A percentile compares a stretch with the other conserved stretches of the same genome.
phyloP scores from a whole-genome alignment of 495 filamentous ascomycete genomes.

The Evansstolkia leycettana region DNA sequence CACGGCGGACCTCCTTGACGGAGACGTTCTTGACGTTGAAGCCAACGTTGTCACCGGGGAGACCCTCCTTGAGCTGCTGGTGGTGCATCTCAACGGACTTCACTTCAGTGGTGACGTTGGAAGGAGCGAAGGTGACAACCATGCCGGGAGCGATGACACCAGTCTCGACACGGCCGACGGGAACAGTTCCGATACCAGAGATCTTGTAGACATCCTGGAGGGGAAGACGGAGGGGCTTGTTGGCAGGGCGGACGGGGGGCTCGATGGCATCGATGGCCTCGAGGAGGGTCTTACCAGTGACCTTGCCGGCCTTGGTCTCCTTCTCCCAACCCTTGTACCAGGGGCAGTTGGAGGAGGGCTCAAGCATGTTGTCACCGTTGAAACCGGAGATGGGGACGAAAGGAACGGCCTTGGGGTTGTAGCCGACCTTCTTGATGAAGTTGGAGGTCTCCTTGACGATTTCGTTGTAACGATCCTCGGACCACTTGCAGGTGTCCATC shows the following conservation, averaged over 20 bases:
- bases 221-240: conserved; percentile 95
- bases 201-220: conserved; percentile 99
- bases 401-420: conserved; percentile 95
- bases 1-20: conserved; percentile 99
- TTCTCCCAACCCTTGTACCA: conserved; percentile 99
- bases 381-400: conserved; percentile 99
- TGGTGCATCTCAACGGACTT: conserved; percentile 99
- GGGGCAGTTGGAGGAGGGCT: conserved; percentile 81
- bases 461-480: conserved; percentile 89
- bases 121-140: conserved; percentile 78
- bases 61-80: conserved; percentile 94
- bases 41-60: conserved; percentile 98
- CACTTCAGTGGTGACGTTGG: conserved; percentile 99
- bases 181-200: conserved; percentile 98
- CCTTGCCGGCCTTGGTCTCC: conserved; percentile 90
- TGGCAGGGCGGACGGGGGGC: conserved; percentile 69
- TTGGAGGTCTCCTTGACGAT: conserved; percentile 99
- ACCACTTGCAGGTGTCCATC: conserved; percentile 99
- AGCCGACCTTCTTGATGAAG: conserved; percentile 99
- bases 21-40: conserved; percentile 99
- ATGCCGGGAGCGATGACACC: conserved; percentile 96
- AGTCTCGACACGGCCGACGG: conserved; percentile 99
- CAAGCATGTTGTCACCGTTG: conserved; percentile 99
- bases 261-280: conserved; percentile 98
- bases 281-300: conserved; percentile 91